Percentiles rank a stretch among this genome's conserved stretches.
phyloP scores from a whole-genome alignment of 2,329 filamentous ascomycete genomes.

The Stenocarpella maydis region DNA sequence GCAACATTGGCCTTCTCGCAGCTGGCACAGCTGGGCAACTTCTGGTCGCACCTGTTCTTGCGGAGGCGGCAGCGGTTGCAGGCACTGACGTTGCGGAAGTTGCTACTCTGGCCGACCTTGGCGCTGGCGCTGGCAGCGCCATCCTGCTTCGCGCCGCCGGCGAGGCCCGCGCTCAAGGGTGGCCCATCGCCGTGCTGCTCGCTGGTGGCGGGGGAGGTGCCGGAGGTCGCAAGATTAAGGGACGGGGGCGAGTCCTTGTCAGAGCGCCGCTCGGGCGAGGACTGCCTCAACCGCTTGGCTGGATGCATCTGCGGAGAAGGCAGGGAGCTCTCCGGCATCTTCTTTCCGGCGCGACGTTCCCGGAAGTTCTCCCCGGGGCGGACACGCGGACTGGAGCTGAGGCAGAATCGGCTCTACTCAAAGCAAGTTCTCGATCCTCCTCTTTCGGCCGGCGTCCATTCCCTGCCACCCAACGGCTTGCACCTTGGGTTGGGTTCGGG shows the following conservation, averaged over 20 bases:
- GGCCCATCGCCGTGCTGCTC: slow-evolving; percentile 39
- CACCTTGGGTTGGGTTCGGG: background rate
- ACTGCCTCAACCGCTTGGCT: slow-evolving; percentile 65
- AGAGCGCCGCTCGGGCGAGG: slow-evolving; percentile 49
- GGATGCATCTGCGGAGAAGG: slow-evolving; percentile 60
- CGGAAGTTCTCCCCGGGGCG: background rate
- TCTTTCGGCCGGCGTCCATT: slow-evolving; percentile 25
- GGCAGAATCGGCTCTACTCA: background rate
- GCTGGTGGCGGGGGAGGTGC: slow-evolving; percentile 47
- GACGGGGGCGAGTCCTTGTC: slow-evolving; percentile 54
- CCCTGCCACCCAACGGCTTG: background rate
- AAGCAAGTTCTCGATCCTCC: slow-evolving; percentile 14
- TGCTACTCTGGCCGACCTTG: slow-evolving; percentile 67
- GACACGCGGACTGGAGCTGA: background rate
- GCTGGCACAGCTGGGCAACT: slow-evolving; percentile 86
- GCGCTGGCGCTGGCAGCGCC: slow-evolving; percentile 42
- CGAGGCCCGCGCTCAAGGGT: slow-evolving; percentile 40
- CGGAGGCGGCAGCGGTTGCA: slow-evolving; percentile 91
- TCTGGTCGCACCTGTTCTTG: slow-evolving; percentile 96
- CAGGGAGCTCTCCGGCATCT: slow-evolving; percentile 58
- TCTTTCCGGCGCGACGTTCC: slow-evolving; percentile 28
- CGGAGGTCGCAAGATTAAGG: slow-evolving; percentile 47
- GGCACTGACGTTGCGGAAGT: slow-evolving; percentile 88
- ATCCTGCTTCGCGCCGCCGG: slow-evolving; percentile 38
- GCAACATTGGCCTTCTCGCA: slow-evolving; percentile 93